These are phyloP conservation scores for Cystofilobasidium ferigula DNA, from an alignment of 768 basidiomycete species.

Conservation along the genomic window DNA sequence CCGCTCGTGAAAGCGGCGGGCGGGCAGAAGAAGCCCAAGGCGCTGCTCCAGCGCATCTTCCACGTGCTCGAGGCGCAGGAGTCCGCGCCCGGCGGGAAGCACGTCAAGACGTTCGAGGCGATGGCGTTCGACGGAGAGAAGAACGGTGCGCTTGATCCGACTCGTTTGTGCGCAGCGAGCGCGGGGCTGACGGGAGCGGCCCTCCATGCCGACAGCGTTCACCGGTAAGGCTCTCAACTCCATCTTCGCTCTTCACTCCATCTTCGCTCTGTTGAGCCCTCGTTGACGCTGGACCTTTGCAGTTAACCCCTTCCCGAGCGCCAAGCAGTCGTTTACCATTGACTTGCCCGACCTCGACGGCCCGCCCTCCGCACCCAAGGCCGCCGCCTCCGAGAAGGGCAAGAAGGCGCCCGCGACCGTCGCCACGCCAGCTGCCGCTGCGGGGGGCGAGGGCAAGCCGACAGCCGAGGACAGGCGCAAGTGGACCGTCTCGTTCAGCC, in stretches of 20 bases:
- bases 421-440: background rate
- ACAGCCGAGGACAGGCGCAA: background rate
- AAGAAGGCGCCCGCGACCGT: background rate
- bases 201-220: background rate
- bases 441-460: background rate
- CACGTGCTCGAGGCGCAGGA: background rate
- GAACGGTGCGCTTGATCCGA: background rate
- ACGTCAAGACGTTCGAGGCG: background rate
- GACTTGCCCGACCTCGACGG: background rate
- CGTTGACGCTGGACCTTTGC: too few relatives aligned
- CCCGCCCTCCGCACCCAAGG: background rate
- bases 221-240: background rate
- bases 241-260: background rate
- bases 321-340: background rate
- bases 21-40: conserved; percentile 1
- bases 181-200: too few relatives aligned
- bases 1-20: background rate
- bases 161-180: too few relatives aligned
- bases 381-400: background rate
- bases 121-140: conserved; percentile 3
- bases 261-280: background rate
- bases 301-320: background rate
- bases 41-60: background rate
- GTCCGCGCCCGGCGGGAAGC: background rate
- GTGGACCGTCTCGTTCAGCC: background rate